These are phyloP conservation scores for Dryas integrifolia DNA, from an alignment of 331 rosid species.

Conservation along the genomic window DNA sequence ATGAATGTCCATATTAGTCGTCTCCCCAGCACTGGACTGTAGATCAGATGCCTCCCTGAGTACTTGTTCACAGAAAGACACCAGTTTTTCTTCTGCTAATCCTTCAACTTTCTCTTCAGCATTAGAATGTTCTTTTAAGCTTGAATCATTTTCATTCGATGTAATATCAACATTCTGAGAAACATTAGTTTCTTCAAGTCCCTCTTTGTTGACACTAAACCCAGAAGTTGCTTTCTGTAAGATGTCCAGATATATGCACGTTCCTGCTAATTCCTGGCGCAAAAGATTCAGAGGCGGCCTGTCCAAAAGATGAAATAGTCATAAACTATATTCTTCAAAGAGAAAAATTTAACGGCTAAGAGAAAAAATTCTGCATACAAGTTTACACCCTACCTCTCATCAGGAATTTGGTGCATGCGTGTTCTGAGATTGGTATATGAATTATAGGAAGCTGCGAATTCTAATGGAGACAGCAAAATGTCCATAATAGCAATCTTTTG, in stretches of 20 bases:
- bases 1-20: conserved; percentile 80
- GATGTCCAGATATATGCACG: conserved; percentile 78
- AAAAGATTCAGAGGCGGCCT: conserved; percentile 98
- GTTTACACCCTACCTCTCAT: conserved; percentile 57
- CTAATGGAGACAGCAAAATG: conserved; percentile 71
- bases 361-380: background rate
- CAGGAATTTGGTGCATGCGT: conserved; percentile 81
- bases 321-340: conserved; percentile 14
- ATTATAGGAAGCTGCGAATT: conserved; percentile 90
- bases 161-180: no score
- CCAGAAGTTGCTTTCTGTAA: conserved; percentile 79
- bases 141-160: conserved; percentile 5
- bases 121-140: conserved; percentile 36
- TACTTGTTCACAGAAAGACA: conserved; percentile 85
- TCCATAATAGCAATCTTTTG: conserved; percentile 82
- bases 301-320: conserved; percentile 37
- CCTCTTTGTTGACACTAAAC: conserved; percentile 40
- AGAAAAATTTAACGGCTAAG: conserved; percentile 18
- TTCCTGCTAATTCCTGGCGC: conserved; percentile 89
- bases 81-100: conserved; percentile 84
- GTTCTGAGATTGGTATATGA: conserved; percentile 77
- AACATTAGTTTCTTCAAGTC: conserved; percentile 28
- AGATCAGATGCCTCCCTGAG: conserved; percentile 95
- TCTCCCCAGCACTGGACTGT: conserved; percentile 75
- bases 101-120: conserved; percentile 63